phyloP scores from a whole-genome alignment of 2,329 filamentous ascomycete genomes.

The Talaromyces sp. region DNA sequence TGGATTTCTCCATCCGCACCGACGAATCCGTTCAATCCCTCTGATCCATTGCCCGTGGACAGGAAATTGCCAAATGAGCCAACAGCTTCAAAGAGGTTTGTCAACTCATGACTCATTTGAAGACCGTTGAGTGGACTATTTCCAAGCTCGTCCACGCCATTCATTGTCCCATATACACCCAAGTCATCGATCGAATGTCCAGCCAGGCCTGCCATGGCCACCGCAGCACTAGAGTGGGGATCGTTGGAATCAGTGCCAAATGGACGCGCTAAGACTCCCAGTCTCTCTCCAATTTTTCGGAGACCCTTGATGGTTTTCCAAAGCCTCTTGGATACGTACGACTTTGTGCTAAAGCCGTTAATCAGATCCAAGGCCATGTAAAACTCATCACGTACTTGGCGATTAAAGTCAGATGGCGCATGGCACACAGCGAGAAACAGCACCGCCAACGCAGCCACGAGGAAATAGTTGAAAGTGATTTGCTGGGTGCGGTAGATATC shows the following conservation, averaged over 20 bases:
- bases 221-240: conserved; percentile 63
- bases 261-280: conserved; percentile 54
- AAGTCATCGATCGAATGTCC: conserved; percentile 64
- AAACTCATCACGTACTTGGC: conserved; percentile 66
- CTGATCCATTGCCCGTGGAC: conserved; percentile 33
- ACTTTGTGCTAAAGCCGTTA: conserved; percentile 63
- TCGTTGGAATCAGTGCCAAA: conserved; percentile 50
- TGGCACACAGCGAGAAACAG: conserved; percentile 67
- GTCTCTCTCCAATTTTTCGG: conserved; percentile 64
- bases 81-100: conserved; percentile 65
- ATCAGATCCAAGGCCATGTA: conserved; percentile 68
- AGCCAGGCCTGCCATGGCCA: conserved; percentile 67
- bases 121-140: conserved; percentile 61
- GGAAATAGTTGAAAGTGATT: conserved; percentile 68
- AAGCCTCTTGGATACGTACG: conserved; percentile 62
- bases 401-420: conserved; percentile 63
- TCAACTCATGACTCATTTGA: conserved; percentile 63
- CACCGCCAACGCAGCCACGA: conserved; percentile 65
- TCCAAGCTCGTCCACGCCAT: conserved; percentile 46
- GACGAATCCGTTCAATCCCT: conserved; percentile 44
- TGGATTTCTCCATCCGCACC: conserved; percentile 41
- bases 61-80: conserved; percentile 54
- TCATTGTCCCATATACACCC: conserved; percentile 50
- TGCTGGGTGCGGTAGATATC: conserved; percentile 67
- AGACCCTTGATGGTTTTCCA: conserved; percentile 67